Evolutionary conservation across 75 land plant species (phyloP), one percentile per base, ranked within the genome.

Genomic region (Azolla pinnata): DNA sequence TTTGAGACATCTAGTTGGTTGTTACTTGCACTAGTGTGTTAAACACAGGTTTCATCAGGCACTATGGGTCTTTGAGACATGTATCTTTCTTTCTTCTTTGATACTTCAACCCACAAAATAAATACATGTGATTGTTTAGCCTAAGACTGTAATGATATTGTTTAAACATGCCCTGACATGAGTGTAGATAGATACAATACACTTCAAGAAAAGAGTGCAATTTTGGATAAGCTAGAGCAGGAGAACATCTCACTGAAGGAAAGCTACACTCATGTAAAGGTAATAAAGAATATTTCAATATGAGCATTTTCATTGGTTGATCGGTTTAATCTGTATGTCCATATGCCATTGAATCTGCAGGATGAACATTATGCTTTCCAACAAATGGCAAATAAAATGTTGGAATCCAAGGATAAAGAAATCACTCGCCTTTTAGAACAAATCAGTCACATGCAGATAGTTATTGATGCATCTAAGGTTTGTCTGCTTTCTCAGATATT

Each of bases 371-470:
- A 67, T 44, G 68, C 81, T 1, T 95, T 90, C 65, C 85, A 79
- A 46, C 87, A 86, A 57, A 84, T 89, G 74, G 85, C 85, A 44
- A 84, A 85, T 59, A 77, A 67, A 44, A 86, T 80, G 80, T 67
- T 95, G 29, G 99, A 83, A 63, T 82, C 73, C 34, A 95, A 86
- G 64, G 99, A 95, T 31, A 68, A 71, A 32, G 96, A 95, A 60
- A 89, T 95, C 0, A 59, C 77, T 25, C 83, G 65, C 49, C 81
- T 89, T 32, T 32, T 85, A 29, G 81, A 75, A 54, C 87, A 95
- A 17, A 24, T 23, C 2, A 52, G 54, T 25, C 10, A 52, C 3
- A 24, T 52, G 54, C 54, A 52, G 29, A 52, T 25, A 26, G 24
- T 25, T 2, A 52, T 52, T 52, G 54, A 52, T 52, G 54, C 54